Percentiles rank a stretch among this genome's conserved stretches.
Conservation (phyloP, 768 basidiomycete species). For the Vishniacozyma victoriae region DNA sequence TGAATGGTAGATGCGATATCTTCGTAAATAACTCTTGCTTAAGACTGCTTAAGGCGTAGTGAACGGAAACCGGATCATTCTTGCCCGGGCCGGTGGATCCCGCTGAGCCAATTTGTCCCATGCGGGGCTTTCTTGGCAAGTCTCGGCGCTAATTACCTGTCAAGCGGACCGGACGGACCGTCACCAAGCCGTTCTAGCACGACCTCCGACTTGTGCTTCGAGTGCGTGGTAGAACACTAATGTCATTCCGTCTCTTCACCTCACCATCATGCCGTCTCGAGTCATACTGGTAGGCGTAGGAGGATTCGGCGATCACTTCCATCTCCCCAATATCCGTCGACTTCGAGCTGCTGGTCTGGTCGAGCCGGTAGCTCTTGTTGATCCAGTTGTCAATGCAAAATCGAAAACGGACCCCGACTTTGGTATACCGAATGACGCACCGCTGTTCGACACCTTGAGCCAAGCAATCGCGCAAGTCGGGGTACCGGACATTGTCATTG, state of each 20-base stretch:
- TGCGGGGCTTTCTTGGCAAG: too few relatives aligned
- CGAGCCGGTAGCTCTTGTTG: constrained; percentile 3
- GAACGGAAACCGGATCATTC: too few relatives aligned
- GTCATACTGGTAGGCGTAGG: constrained; percentile 8
- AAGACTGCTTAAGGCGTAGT: too few relatives aligned
- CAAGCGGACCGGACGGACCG: too few relatives aligned
- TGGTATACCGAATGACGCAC: constrained; percentile 1
- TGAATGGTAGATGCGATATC: background rate
- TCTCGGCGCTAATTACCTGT: too few relatives aligned
- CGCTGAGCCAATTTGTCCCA: too few relatives aligned
- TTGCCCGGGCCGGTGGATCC: too few relatives aligned
- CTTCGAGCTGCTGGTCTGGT: background rate
- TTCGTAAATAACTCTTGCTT: too few relatives aligned
- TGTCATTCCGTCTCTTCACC: too few relatives aligned
- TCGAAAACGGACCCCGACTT: background rate
- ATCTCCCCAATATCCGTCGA: constrained; percentile 6
- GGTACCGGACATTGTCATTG: constrained; percentile 4
- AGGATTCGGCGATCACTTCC: constrained; percentile 7
- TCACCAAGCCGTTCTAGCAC: too few relatives aligned
- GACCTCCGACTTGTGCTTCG: too few relatives aligned
- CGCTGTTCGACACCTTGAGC: constrained; percentile 2
- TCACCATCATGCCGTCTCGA: background rate
- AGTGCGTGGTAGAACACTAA: too few relatives aligned
- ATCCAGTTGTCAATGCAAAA: constrained; percentile 3
- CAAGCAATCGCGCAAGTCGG: background rate